Evolutionary conservation across 2,329 filamentous ascomycete genomes (phyloP), one percentile per base, ranked within the genome.

Genomic region (Zymoseptoria brevis): DNA sequence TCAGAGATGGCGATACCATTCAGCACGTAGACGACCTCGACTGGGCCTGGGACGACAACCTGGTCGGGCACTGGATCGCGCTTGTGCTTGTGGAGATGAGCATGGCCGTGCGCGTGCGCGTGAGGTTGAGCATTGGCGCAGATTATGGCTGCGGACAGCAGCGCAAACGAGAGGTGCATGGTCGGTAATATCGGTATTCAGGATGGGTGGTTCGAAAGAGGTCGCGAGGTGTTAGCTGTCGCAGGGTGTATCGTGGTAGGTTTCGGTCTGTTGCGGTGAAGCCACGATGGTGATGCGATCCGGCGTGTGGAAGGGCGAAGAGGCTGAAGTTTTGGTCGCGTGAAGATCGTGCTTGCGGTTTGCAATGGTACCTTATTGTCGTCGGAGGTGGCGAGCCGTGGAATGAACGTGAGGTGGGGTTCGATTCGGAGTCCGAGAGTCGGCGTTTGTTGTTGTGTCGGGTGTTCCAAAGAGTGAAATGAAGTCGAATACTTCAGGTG

Each of bases 21-120:
- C 57, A 92, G 77, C 71, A 87, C 81, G 76, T 92, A 96, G 58
- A 87, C 81, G 58, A 86, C 83, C 66, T 86, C 82, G 55, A 84
- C 86, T 30, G 86, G 81, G 50, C 81, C 83, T 49, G 81, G 77
- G 55, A 86, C 80, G 57, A 81, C 80, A 57, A 83, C 81, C 58
- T 65, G 61, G 49, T 79, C 70, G 41, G 81, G 77, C 61, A 64
- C 67, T 4, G 77, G 75, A 41, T 76, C 75, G 60, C 82, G 79
- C 75, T 82, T 83, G 63, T 77, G 81, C 67, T 78, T 80, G 71
- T 85, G 84, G 67, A 79, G 79, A 71, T 87, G 85, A 61, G 77
- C 74, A 72, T 87, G 84, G 51, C 76, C 75, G 69, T 84, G 81
- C 67, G 83, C 80, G 66, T 70, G 65, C 8, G 22, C 22, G 54